A percentile compares a stretch with the other conserved stretches of the same genome.
These are phyloP conservation scores for Pythium utonaiense DNA, from an alignment of 352 stramenopile species.

Conservation along the genomic window DNA sequence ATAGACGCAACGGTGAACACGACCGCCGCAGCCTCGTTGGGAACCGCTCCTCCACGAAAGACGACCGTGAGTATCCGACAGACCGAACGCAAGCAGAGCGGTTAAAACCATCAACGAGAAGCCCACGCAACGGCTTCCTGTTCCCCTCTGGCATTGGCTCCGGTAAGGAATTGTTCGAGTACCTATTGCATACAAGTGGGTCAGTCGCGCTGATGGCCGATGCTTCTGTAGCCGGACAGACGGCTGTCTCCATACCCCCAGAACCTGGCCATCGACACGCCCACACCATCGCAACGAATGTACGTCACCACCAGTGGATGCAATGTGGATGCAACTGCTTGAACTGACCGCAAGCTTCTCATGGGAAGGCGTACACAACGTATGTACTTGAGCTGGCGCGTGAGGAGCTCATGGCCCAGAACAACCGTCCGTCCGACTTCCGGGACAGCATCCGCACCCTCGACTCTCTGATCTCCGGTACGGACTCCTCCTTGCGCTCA, in stretches of 20 bases:
- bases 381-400: conserved; percentile 28
- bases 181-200: no score
- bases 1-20: background rate
- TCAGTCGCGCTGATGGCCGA: no score
- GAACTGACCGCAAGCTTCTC: background rate
- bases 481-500: conserved; percentile 12
- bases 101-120: background rate
- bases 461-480: conserved; percentile 10
- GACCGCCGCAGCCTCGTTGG: background rate
- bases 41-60: background rate
- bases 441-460: conserved; percentile 6
- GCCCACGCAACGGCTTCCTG: background rate
- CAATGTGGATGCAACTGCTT: background rate
- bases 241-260: conserved; percentile 29
- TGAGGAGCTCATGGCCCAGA: conserved; percentile 23
- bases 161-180: background rate
- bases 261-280: conserved; percentile 25
- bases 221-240: conserved; percentile 14
- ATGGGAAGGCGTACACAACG: conserved; percentile 27
- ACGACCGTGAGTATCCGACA: background rate
- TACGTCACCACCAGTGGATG: background rate
- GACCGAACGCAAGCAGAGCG: background rate
- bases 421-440: conserved; percentile 7
- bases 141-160: conserved; percentile 27
- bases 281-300: conserved; percentile 21